These are phyloP conservation scores for Quercus tomentella DNA, from an alignment of 331 rosid species.

Conservation along the genomic window DNA sequence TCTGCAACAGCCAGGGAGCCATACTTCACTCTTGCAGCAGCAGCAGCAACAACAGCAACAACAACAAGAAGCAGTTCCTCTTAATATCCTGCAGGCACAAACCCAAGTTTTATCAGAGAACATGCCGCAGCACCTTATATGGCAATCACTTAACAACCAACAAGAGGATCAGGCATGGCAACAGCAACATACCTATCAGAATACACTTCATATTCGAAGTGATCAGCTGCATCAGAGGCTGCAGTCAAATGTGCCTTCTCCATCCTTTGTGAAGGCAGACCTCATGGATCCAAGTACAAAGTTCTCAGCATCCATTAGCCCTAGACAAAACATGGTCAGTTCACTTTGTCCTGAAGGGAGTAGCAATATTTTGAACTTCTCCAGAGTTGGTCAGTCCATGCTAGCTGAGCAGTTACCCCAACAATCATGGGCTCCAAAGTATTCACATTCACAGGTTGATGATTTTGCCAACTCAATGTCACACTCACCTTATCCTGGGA, in stretches of 20 bases:
- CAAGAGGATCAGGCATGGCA: conserved; percentile 51
- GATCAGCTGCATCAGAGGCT: conserved; percentile 68
- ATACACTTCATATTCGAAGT: conserved; percentile 38
- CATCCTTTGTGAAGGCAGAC: conserved; percentile 56
- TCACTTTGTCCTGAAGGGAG: conserved; percentile 68
- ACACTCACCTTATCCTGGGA: conserved; percentile 54
- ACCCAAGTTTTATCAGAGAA: conserved; percentile 48
- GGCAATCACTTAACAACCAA: conserved; percentile 47
- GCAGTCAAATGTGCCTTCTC: conserved; percentile 53
- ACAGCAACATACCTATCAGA: conserved; percentile 52
- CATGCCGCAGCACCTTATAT: conserved; percentile 56
- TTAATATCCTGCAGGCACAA: conserved; percentile 54
- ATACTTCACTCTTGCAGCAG: conserved; percentile 53
- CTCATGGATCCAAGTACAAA: conserved; percentile 51
- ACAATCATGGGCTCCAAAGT: conserved; percentile 57
- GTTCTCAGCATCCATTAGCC: conserved; percentile 45
- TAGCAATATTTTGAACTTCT: conserved; percentile 44
- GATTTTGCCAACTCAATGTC: conserved; percentile 51
- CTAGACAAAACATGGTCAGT: conserved; percentile 49
- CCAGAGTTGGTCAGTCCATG: conserved; percentile 58
- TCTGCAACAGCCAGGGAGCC: conserved; percentile 56
- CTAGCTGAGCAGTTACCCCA: conserved; percentile 61
- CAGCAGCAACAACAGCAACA: conserved; percentile 34
- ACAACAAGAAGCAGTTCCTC: conserved; percentile 43
- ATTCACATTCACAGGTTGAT: conserved; percentile 44